Percentiles rank a stretch among this genome's conserved stretches.
phyloP scores from a whole-genome alignment of 208 protist species.

The Acanthamoeba healyi region DNA sequence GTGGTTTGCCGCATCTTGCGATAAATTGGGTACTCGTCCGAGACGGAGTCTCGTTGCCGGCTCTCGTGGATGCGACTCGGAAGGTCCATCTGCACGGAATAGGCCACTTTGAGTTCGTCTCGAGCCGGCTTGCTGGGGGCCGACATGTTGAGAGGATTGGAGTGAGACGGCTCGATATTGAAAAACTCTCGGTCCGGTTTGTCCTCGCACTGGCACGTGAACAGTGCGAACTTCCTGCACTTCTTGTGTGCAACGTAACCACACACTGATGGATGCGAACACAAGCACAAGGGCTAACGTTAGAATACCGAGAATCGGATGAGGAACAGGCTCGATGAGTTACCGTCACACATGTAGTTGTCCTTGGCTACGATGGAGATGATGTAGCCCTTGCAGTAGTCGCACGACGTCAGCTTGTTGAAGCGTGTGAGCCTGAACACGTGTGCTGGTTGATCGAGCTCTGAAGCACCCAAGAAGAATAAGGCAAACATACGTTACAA shows the following conservation, averaged over 20 bases:
- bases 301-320: not conserved
- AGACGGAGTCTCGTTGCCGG: not conserved
- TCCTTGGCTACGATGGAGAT: conserved; percentile 21
- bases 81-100: conserved; percentile 55
- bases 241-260: conserved; percentile 57
- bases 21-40: not conserved
- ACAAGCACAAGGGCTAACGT: not conserved
- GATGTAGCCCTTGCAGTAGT: conserved; percentile 59
- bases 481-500: not conserved
- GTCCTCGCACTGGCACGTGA: conserved; percentile 44
- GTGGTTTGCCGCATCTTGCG: not conserved
- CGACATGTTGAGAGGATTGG: not conserved
- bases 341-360: conserved; percentile 68
- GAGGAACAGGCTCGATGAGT: not conserved
- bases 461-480: not conserved
- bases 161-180: not conserved
- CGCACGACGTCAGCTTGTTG: conserved; percentile 46
- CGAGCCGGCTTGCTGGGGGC: conserved; percentile 1
- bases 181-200: not conserved
- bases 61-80: conserved; percentile 12
- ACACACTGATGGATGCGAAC: not conserved
- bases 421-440: conserved; percentile 32
- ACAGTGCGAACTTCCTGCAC: conserved; percentile 45
- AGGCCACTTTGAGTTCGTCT: conserved; percentile 55
- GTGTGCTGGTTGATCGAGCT: conserved; percentile 33